These are phyloP conservation scores for Lentinula aciculospora DNA, from an alignment of 768 basidiomycete genomes.

Conservation along the genomic window DNA sequence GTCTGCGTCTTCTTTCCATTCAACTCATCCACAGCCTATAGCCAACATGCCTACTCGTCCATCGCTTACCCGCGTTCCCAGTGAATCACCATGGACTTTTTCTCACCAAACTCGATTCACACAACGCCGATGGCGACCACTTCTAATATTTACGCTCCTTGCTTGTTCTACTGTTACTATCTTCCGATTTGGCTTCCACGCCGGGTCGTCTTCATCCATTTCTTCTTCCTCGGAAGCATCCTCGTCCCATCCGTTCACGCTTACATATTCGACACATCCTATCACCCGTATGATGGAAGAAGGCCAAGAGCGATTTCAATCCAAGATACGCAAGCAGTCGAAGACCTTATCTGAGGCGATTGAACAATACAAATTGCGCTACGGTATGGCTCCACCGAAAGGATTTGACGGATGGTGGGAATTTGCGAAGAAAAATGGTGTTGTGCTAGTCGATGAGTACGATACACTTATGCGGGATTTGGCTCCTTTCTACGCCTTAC, in stretches of 20 bases:
- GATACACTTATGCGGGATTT: conserved; percentile 73
- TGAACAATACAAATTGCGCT: conserved; percentile 73
- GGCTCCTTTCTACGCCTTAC: conserved; percentile 73
- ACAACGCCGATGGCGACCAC: not conserved
- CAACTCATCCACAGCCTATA: not conserved
- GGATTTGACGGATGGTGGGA: conserved; percentile 92
- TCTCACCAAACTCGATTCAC: not conserved
- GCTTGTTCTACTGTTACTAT: not conserved
- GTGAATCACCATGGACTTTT: not conserved
- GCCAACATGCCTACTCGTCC: not conserved
- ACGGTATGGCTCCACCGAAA: conserved; percentile 73
- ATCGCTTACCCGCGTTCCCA: not conserved
- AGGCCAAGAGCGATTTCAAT: conserved; percentile 68
- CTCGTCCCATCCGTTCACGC: conserved; percentile 9
- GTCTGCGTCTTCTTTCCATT: not conserved
- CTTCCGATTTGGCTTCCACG: not conserved
- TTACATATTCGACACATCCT: conserved; percentile 46
- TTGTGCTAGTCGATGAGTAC: conserved; percentile 87
- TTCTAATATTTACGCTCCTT: not conserved
- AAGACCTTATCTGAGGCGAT: conserved; percentile 75
- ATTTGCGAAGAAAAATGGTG: conserved; percentile 67
- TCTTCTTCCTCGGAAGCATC: conserved; percentile 12
- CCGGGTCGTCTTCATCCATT: not conserved
- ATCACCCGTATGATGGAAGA: conserved; percentile 81
- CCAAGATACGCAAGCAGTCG: conserved; percentile 69